A percentile compares a stretch with the other conserved stretches of the same genome.
These are phyloP conservation scores for Chaetomium strumarium DNA, from an alignment of 2,329 filamentous ascomycete genomes.

Conservation along the genomic window DNA sequence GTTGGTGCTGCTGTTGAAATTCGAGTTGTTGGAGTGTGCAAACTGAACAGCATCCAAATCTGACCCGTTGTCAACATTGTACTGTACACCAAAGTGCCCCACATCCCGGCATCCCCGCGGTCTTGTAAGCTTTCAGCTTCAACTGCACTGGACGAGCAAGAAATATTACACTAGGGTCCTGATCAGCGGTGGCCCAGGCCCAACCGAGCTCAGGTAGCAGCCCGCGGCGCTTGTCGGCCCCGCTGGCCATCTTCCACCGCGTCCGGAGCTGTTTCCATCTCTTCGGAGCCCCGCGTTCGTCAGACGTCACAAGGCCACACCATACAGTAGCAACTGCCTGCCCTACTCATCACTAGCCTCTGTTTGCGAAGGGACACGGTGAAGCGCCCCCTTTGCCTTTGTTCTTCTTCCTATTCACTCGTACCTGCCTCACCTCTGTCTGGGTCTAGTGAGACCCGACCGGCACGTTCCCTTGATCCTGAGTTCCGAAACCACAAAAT, in stretches of 20 bases:
- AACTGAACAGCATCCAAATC: neutral
- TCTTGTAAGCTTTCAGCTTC: neutral
- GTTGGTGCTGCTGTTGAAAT: neutral
- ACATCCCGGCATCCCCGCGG: conserved; percentile 2
- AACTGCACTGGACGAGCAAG: neutral
- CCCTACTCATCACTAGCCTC: neutral
- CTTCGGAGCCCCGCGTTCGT: conserved; percentile 10
- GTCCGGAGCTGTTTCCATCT: conserved; percentile 1
- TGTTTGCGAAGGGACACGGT: neutral
- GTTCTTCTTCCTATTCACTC: neutral
- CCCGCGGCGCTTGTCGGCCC: conserved; percentile 13
- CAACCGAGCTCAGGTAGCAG: conserved; percentile 8
- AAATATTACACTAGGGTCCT: neutral
- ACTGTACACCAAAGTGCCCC: neutral
- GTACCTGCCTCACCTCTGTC: neutral
- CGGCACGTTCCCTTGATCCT: too few relatives aligned
- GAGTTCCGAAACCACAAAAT: neutral
- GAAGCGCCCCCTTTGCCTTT: neutral
- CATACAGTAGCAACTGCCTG: too few relatives aligned
- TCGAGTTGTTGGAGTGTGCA: neutral
- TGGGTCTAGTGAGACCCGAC: too few relatives aligned
- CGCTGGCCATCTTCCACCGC: conserved; percentile 4
- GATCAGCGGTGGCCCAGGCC: conserved; percentile 3
- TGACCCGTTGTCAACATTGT: neutral
- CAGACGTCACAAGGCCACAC: neutral